Evolutionary conservation across 805 yeast species (phyloP), one percentile per base, ranked within the genome.

Genomic region (Ogataea salicorniae): DNA sequence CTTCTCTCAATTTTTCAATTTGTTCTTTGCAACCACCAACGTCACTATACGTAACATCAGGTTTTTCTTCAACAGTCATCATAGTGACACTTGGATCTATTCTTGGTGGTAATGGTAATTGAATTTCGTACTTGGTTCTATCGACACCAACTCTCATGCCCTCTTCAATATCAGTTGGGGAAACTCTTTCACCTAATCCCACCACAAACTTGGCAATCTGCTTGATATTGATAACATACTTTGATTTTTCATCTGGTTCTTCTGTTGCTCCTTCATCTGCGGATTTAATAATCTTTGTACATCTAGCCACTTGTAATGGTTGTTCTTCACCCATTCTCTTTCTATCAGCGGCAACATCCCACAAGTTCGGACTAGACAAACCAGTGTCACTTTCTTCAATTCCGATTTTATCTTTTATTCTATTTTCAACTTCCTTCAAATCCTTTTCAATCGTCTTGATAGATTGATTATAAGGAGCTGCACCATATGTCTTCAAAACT

Each of bases 11-110:
- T 69, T 92, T 91, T 67, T 94, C 99, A 61, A 94, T 92, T 69
- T 94, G 99, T 53, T 94, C 98, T 73, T 94, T 94, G 67, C 97
- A 89, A 36, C 99, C 99, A 59, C 99, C 99, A 53, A 94, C 91
- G 66, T 94, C 99, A 52, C 95, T 87, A 69, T 94, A 94, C 1
- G 99, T 94, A 36, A 94, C 98, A 70, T 94, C 99, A 14, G 99
- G 99, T 68, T 94, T 94, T 71, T 94, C 99, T 69, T 94, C 99
- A 42, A 94, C 99, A 2, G 98, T 92, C 99, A 94, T 94, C 99
- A 94, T 94, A 6, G 99, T 94, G 46, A 94, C 99, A 37, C 90
- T 80, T 14, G 99, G 98, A 68, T 94, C 99, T 64, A 94, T 94
- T 63, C 95, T 77, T 47, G 99, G 99, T 11, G 99, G 99, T 55